Evolutionary conservation across 1,139 yeast species (phyloP), one percentile per base, ranked within the genome.

Genomic region (Meyerozyma elateridarum): DNA sequence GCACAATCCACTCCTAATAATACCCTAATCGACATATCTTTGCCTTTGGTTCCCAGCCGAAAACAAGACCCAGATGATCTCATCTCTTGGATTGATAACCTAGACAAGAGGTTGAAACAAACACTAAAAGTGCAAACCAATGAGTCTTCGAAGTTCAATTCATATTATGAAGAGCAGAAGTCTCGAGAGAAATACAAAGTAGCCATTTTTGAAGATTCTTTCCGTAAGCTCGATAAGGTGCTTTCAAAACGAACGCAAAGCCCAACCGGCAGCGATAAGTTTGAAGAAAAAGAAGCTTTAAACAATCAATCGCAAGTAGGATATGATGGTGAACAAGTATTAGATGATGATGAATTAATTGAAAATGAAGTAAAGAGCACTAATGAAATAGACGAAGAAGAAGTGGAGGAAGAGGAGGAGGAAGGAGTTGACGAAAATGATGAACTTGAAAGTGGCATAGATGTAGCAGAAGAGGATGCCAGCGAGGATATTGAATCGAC

Each of bases 31-130:
- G 27, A 24, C 14, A 24, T 24, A 6, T 3, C 18, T 11, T 13
- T 15, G 17, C 27, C 27, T 2, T 2, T 15, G 4, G 18, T 15
- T 5, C 8, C 24, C 5, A 6, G 8, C 8, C 14, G 15, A 15
- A 24, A 24, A 14, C 8, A 11, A 13, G 15, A 24, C 8, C 18
- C 44, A 7, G 64, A 65, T 25, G 72, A 71, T 11, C 42, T 76
- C n/a, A 55, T 72, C 7, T 49, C 56, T 15, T 78, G 84, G 84
- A 67, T 78, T 20, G 64, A 66, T 28, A 58, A 64, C 4, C 51
- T 77, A 29, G 69, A 70, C 32, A 35, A 42, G 4, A 59, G 75
- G 34, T 74, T 75, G 4, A 50, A 57, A 31, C 36, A 49, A 2
- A 61, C 72, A 4, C 48, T 73, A 17, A 52, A 59, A 21, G 42